A percentile compares a stretch with the other conserved stretches of the same genome.
These are phyloP conservation scores for Metarhizium robertsii DNA, from an alignment of 2,329 filamentous ascomycete genomes.

Conservation along the genomic window DNA sequence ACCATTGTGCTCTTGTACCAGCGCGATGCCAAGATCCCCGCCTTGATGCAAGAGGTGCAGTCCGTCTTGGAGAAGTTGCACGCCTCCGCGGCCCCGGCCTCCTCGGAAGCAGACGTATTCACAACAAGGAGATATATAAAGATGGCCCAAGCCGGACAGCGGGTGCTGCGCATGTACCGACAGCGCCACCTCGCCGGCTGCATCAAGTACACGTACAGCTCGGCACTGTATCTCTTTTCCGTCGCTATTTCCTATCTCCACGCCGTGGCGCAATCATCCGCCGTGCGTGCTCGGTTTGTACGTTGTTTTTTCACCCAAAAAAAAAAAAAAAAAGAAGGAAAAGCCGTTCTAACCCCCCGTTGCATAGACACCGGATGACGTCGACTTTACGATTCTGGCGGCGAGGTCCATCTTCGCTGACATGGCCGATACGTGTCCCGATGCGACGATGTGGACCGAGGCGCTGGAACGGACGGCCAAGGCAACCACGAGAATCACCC, in stretches of 20 bases:
- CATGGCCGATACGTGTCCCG: conserved; percentile 85
- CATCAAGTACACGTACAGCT: conserved; percentile 91
- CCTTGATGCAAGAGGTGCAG: conserved; percentile 32
- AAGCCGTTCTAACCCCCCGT: conserved; percentile 1
- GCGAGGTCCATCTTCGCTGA: conserved; percentile 87
- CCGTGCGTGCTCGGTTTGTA: conserved; percentile 77
- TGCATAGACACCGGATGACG: conserved; percentile 70
- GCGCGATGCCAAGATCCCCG: conserved; percentile 77
- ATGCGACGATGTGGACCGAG: conserved; percentile 86
- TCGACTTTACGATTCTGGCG: conserved; percentile 91
- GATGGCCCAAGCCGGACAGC: conserved; percentile 88
- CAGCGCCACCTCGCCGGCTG: conserved; percentile 78
- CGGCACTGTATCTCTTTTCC: conserved; percentile 94
- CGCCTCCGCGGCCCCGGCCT: neutral
- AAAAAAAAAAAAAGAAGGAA: conserved; percentile 19
- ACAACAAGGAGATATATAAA: conserved; percentile 72
- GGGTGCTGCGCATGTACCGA: conserved; percentile 80
- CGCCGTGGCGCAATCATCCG: conserved; percentile 92
- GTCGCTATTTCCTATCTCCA: conserved; percentile 92
- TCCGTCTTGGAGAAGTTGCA: neutral
- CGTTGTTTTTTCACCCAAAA: neutral
- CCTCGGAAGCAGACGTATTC: neutral
- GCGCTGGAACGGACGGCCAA: conserved; percentile 50
- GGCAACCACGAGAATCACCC: neutral
- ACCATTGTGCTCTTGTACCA: conserved; percentile 91